Evolutionary conservation across 1,284 basidiomycete species (phyloP).

Genomic region (Fomitopsis schrenkii): DNA sequence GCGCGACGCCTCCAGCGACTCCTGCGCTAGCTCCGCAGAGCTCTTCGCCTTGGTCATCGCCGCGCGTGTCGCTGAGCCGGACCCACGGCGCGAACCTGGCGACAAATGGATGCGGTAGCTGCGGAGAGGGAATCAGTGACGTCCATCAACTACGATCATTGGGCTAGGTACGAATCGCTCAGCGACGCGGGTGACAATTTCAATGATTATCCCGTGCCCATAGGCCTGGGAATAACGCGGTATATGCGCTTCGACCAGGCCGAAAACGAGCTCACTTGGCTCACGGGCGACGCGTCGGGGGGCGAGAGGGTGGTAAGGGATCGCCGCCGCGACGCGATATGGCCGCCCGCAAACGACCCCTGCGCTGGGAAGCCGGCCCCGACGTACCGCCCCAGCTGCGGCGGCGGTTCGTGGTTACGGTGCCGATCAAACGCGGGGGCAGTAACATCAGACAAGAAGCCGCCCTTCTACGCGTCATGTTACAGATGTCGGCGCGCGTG

Average conservation of each 20-base stretch:
- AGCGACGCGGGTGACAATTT: too few species aligned
- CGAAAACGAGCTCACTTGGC: neutral
- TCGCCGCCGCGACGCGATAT: neutral
- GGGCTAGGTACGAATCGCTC: too few species aligned
- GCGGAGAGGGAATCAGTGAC: conserved; percentile 8
- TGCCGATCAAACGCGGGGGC: neutral
- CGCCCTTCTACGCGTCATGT: conserved; percentile 1
- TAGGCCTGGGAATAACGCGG: too few species aligned
- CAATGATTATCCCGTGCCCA: too few species aligned
- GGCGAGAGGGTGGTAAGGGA: neutral
- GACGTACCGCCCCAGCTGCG: neutral
- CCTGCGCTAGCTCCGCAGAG: neutral
- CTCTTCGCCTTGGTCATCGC: conserved; percentile 28
- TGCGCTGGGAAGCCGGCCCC: neutral
- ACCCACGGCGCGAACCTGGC: conserved; percentile 62
- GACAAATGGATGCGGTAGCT: conserved; percentile 74
- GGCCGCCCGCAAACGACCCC: neutral
- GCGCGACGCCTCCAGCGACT: conserved; percentile 5
- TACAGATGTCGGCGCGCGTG: neutral
- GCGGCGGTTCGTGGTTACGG: neutral
- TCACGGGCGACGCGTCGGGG: too few species aligned
- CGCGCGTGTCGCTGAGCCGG: conserved; percentile 45
- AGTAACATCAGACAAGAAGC: conserved; percentile 1
- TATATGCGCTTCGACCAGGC: too few species aligned
- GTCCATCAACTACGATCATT: neutral